These are phyloP conservation scores for Linum lewisii DNA, from an alignment of 345 rosid species.

Conservation along the genomic window DNA sequence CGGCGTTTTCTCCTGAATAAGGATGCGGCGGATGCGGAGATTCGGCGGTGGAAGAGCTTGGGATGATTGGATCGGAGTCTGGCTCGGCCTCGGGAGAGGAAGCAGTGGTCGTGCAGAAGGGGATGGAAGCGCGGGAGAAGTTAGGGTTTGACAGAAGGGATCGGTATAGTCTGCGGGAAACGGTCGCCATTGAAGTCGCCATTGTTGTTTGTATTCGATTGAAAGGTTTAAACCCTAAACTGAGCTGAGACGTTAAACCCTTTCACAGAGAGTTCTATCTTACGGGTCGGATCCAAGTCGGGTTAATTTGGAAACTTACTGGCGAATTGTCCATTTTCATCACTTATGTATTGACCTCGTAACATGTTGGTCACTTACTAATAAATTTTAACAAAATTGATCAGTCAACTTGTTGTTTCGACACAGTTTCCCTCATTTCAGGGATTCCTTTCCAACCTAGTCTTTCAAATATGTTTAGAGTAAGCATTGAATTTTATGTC, in stretches of 20 bases:
- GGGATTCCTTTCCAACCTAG: too few relatives aligned
- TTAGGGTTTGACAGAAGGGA: slow-evolving; percentile 37
- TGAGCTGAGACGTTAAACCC: neutral
- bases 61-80: slow-evolving; percentile 27
- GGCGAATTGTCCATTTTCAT: neutral
- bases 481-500: too few relatives aligned
- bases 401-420: too few relatives aligned
- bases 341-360: too few relatives aligned
- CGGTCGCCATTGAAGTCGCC: slow-evolving; percentile 40
- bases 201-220: slow-evolving; percentile 5
- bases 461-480: too few relatives aligned
- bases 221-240: neutral
- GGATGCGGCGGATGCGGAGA: slow-evolving; percentile 7
- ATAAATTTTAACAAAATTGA: too few relatives aligned
- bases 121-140: slow-evolving; percentile 22
- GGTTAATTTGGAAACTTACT: neutral
- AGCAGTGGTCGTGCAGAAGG: slow-evolving; percentile 40
- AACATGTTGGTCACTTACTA: too few relatives aligned
- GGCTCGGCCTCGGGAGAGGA: slow-evolving; percentile 20
- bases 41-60: too few relatives aligned
- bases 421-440: too few relatives aligned
- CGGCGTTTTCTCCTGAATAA: slow-evolving; percentile 15
- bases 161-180: slow-evolving; percentile 44
- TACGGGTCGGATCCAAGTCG: too few relatives aligned
- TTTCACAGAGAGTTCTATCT: too few relatives aligned